phyloP scores from a whole-genome alignment of 2,329 filamentous ascomycete genomes.

The Tolypocladium pustulatum region DNA sequence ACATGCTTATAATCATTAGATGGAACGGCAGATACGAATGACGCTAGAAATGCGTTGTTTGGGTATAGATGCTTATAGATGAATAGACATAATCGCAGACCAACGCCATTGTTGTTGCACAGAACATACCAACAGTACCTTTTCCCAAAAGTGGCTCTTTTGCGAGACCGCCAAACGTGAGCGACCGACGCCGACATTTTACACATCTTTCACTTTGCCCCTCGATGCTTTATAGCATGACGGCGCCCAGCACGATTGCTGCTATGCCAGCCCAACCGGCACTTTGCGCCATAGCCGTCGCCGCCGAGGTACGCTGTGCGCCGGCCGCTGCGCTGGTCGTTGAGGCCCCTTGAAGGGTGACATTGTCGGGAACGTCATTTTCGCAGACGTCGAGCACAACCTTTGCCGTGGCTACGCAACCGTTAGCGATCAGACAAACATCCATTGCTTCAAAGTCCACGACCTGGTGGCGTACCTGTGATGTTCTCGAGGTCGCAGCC shows the following conservation, averaged over 20 bases:
- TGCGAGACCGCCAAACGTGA: neutral
- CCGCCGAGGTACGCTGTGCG: neutral
- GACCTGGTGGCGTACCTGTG: slow-evolving; percentile 14
- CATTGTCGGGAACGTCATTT: neutral
- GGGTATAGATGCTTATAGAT: neutral
- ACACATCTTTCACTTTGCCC: neutral
- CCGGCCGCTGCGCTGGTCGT: neutral
- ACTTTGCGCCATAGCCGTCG: neutral
- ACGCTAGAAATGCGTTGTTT: neutral
- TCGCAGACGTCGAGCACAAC: slow-evolving; percentile 3
- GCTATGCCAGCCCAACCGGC: neutral
- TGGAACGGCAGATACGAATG: neutral
- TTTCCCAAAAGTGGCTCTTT: neutral
- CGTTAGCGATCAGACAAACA: neutral
- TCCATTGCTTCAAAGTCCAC: neutral
- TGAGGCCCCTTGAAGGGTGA: neutral
- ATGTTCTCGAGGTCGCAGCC: slow-evolving; percentile 24
- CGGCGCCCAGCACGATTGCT: neutral
- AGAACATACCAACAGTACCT: neutral
- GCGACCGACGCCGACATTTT: neutral
- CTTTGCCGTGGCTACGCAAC: neutral
- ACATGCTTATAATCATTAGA: too few relatives aligned
- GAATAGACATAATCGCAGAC: neutral
- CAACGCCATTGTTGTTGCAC: neutral
- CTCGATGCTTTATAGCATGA: neutral